Evolutionary conservation across 176 grass and related monocot genomes (phyloP).

Genomic region (Zea mays): DNA sequence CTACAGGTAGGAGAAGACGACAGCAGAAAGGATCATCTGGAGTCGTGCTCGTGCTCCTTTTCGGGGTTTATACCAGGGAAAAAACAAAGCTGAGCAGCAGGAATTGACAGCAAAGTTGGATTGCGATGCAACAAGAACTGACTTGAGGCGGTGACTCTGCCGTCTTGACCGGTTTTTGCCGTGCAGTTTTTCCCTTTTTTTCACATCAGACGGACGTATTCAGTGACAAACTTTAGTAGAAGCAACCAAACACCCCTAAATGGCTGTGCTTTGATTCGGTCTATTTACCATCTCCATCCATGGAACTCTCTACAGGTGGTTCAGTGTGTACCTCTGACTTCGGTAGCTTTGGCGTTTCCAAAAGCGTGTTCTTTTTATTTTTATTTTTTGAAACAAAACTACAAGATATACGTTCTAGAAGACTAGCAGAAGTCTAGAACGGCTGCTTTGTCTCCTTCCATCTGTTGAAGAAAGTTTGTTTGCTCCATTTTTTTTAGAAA

Average conservation of each 20-base stretch:
- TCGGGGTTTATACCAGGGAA: background rate
- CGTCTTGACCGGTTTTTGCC: conserved; percentile 38
- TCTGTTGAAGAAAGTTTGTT: background rate
- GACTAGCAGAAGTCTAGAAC: background rate
- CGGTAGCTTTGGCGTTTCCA: background rate
- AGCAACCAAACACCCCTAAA: too few species aligned
- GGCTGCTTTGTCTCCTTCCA: background rate
- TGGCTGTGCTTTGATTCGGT: conserved; percentile 27
- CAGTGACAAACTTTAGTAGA: background rate
- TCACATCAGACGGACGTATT: background rate
- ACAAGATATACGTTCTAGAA: conserved; percentile 15
- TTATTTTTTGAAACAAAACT: background rate
- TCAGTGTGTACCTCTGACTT: background rate
- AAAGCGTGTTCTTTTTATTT: background rate
- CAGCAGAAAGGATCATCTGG: conserved; percentile 7
- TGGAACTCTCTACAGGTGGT: background rate
- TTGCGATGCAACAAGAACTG: conserved; percentile 18
- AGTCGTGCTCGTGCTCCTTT: conserved; percentile 13
- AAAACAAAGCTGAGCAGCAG: background rate
- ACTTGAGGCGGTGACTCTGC: conserved; percentile 34
- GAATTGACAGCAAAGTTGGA: conserved; percentile 32
- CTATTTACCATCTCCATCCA: background rate
- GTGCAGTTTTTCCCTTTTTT: background rate
- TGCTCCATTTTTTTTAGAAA: background rate
- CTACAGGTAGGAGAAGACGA: background rate